These are phyloP conservation scores for Periconia sp. DNA, from an alignment of 2,329 filamentous ascomycete species.

Conservation along the genomic window DNA sequence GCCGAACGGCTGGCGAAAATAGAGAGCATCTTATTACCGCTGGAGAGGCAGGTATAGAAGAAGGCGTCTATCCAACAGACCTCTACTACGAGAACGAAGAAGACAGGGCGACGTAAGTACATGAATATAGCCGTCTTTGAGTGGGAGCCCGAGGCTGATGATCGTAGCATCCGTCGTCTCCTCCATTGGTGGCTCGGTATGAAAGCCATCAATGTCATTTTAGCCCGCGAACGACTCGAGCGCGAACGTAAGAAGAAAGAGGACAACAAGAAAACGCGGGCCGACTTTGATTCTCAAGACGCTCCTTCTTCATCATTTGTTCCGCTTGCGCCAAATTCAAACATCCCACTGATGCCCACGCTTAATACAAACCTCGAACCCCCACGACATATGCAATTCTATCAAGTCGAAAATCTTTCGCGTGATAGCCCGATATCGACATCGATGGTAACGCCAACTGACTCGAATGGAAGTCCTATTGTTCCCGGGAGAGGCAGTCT, in stretches of 20 bases:
- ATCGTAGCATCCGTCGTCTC: slow-evolving; percentile 32
- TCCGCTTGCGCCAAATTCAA: slow-evolving; percentile 30
- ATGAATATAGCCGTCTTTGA: not conserved
- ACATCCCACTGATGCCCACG: not conserved
- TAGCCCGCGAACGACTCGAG: slow-evolving; percentile 37
- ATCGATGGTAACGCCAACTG: slow-evolving; percentile 32
- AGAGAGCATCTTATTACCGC: slow-evolving; percentile 37
- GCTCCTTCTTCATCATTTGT: slow-evolving; percentile 29
- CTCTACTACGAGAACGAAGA: slow-evolving; percentile 36
- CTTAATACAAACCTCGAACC: slow-evolving; percentile 25
- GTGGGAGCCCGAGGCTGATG: not conserved
- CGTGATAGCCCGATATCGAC: slow-evolving; percentile 15
- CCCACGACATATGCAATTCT: slow-evolving; percentile 12
- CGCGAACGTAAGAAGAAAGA: slow-evolving; percentile 39
- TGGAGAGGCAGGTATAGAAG: slow-evolving; percentile 34
- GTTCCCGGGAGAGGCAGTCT: slow-evolving; percentile 12
- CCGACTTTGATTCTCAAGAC: slow-evolving; percentile 24
- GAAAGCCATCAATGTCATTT: slow-evolving; percentile 40
- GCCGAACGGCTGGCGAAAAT: slow-evolving; percentile 27
- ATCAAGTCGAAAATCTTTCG: slow-evolving; percentile 13
- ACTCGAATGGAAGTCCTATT: slow-evolving; percentile 31
- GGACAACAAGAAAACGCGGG: slow-evolving; percentile 31
- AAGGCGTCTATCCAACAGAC: slow-evolving; percentile 33
- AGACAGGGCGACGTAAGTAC: slow-evolving; percentile 32
- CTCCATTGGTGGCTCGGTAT: slow-evolving; percentile 42